These are phyloP conservation scores for Exophiala aquamarina DNA, from an alignment of 2,329 filamentous ascomycete species.

Conservation along the genomic window DNA sequence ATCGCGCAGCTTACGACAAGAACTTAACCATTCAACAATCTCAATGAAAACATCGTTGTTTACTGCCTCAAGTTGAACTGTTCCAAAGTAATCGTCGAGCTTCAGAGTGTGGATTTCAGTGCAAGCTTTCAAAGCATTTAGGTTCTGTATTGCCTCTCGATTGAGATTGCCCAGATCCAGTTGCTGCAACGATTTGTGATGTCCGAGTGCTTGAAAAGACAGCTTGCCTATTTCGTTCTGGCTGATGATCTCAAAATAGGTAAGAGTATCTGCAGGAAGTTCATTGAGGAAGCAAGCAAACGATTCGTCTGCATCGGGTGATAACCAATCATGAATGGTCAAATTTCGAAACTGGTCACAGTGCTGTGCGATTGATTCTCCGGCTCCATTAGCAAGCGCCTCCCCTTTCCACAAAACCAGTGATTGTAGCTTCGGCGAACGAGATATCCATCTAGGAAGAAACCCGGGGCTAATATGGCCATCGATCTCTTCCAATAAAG, in stretches of 20 bases:
- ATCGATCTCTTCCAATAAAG: conserved; percentile 59
- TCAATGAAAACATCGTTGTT: conserved; percentile 55
- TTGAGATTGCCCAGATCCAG: conserved; percentile 52
- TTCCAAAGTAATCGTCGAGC: conserved; percentile 47
- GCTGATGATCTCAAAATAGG: conserved; percentile 59
- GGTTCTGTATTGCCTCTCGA: conserved; percentile 49
- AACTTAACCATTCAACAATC: conserved; percentile 55
- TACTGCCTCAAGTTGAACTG: conserved; percentile 49
- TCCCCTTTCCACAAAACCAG: conserved; percentile 63
- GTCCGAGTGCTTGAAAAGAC: conserved; percentile 53
- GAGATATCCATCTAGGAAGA: conserved; percentile 57
- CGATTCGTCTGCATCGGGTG: conserved; percentile 54
- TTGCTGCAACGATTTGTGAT: conserved; percentile 53
- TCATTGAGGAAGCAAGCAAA: conserved; percentile 59
- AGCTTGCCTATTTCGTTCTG: conserved; percentile 54
- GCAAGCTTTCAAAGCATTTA: conserved; percentile 51
- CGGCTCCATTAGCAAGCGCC: conserved; percentile 56
- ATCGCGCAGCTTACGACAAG: conserved; percentile 52
- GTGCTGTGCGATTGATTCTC: conserved; percentile 54
- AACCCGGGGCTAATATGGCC: conserved; percentile 39
- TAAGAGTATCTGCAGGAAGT: conserved; percentile 58
- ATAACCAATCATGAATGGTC: conserved; percentile 54
- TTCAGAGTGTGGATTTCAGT: conserved; percentile 50
- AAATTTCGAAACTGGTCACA: conserved; percentile 64
- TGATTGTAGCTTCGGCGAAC: conserved; percentile 57